Percentiles rank a stretch among this genome's conserved stretches.
phyloP scores from a whole-genome alignment of 345 rosid species.

The Hibiscus tridactylites region DNA sequence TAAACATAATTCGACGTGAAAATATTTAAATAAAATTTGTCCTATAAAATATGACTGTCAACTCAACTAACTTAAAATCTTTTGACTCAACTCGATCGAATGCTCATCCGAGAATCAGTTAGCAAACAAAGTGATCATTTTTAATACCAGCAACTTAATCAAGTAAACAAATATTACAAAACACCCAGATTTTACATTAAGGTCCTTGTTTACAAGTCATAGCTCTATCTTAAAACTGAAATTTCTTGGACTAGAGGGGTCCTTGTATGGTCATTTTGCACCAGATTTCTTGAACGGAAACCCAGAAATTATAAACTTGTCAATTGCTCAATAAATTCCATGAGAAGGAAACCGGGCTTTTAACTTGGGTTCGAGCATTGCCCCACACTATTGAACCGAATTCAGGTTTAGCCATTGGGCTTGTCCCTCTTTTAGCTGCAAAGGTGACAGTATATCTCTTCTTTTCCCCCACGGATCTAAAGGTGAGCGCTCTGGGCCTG shows the following conservation, averaged over 20 bases:
- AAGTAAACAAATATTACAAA: background rate
- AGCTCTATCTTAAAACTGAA: background rate
- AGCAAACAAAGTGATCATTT: background rate
- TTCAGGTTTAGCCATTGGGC: slow-evolving; percentile 28
- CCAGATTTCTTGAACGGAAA: background rate
- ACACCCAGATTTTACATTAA: background rate
- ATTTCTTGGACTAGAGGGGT: background rate
- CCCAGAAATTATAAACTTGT: background rate
- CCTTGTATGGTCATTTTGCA: background rate
- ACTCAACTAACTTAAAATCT: too few species aligned
- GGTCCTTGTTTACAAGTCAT: background rate
- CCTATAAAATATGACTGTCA: too few species aligned
- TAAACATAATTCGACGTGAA: too few species aligned
- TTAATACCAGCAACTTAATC: background rate
- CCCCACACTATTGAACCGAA: slow-evolving; percentile 75
- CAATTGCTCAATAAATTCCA: slow-evolving; percentile 36
- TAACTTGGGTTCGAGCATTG: slow-evolving; percentile 51
- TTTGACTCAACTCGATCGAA: too few species aligned
- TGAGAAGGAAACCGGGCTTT: slow-evolving; percentile 68
- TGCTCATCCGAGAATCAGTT: background rate
- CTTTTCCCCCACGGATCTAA: slow-evolving; percentile 58
- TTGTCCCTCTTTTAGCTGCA: slow-evolving; percentile 40
- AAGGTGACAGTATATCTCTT: slow-evolving; percentile 69
- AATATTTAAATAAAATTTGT: too few species aligned
- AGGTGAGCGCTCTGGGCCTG: slow-evolving; percentile 49